Conservation (phyloP, 805 yeast genomes). For the Yarrowia keelungensis region DNA sequence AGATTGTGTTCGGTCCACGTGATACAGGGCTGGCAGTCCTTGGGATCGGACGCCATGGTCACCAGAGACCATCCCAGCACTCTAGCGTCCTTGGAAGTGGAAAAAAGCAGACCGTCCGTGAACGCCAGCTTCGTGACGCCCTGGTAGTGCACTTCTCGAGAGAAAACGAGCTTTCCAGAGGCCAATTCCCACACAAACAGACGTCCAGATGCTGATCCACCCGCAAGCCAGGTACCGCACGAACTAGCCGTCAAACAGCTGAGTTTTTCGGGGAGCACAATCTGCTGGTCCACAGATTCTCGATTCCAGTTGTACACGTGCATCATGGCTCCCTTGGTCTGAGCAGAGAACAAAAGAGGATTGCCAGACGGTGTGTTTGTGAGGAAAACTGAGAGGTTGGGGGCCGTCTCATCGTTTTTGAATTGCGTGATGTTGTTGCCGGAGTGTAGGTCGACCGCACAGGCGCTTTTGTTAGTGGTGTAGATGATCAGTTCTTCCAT, state of each 20-base stretch:
- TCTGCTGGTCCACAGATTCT: slow-evolving; percentile 71
- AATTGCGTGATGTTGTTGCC: slow-evolving; percentile 26
- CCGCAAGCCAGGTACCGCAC: slow-evolving; percentile 60
- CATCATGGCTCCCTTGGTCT: slow-evolving; percentile 73
- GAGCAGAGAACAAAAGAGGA: slow-evolving; percentile 55
- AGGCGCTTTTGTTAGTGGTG: slow-evolving; percentile 24
- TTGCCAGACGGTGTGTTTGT: slow-evolving; percentile 27
- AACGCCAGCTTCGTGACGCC: slow-evolving; percentile 65
- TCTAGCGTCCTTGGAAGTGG: slow-evolving; percentile 85
- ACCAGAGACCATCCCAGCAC: slow-evolving; percentile 77
- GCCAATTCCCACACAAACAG: slow-evolving; percentile 83
- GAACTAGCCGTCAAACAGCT: slow-evolving; percentile 60
- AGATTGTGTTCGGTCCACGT: slow-evolving; percentile 53
- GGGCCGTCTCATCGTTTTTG: slow-evolving; percentile 24
- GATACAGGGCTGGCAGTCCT: slow-evolving; percentile 45
- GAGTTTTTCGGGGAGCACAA: slow-evolving; percentile 84
- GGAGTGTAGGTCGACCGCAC: slow-evolving; percentile 30
- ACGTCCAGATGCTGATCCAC: slow-evolving; percentile 77
- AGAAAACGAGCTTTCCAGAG: slow-evolving; percentile 76
- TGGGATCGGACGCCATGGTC: slow-evolving; percentile 49
- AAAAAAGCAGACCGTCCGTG: slow-evolving; percentile 67
- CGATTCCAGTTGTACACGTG: slow-evolving; percentile 75
- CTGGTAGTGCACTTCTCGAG: slow-evolving; percentile 86
- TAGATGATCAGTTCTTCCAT: slow-evolving; percentile 37
- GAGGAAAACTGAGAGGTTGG: slow-evolving; percentile 40